Evolutionary conservation across 2,329 filamentous ascomycete species (phyloP), one percentile per base, ranked within the genome.

Genomic region (Calonectria pseudoreteaudii): DNA sequence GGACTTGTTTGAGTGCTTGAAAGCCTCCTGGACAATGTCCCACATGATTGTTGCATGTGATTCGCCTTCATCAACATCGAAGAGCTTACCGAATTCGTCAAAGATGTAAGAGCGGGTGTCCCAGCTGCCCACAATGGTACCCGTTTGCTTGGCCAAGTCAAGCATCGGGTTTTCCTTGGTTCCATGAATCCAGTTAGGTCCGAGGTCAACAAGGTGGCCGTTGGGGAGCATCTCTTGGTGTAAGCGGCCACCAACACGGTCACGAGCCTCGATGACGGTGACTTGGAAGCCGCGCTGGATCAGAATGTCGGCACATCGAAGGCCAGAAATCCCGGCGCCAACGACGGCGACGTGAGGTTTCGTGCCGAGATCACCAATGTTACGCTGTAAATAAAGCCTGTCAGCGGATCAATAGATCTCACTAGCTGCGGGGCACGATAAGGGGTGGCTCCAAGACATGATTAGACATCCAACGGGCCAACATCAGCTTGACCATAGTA

Each of bases 141-240:
- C 84, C 0, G 92, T 94, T 75, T 90, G 85, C 76, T 88, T 89
- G 16, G 92, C 93, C 23, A 95, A 85, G 53, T 93, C 90, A 49
- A 93, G 82, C 20, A 95, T 93, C 0, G 93, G 92, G 79, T 95
- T 95, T 75, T 92, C 87, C 0, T 90, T 86, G 8, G 92, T 94
- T 41, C 94, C 93, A 74, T 95, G 93, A 66, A 95, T 94, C 93
- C 93, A 95, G 79, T 95, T 95, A n/a, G 93, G 92, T 0, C 94
- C 94, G 38, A 90, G 83, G 76, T 92, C 90, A n/a, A 91, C 87
- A 10, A 87, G 76, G 36, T 86, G 84, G 0, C 88, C 88, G 49
- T 88, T 89, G 16, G 85, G 83, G 4, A 92, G 84, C 28, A 80
- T 82, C 66, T 86, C 83, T 78, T 92, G 90, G 69, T 87, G 84